Evolutionary conservation across 148 eudicot species (phyloP).

Genomic region (Cornus florida): DNA sequence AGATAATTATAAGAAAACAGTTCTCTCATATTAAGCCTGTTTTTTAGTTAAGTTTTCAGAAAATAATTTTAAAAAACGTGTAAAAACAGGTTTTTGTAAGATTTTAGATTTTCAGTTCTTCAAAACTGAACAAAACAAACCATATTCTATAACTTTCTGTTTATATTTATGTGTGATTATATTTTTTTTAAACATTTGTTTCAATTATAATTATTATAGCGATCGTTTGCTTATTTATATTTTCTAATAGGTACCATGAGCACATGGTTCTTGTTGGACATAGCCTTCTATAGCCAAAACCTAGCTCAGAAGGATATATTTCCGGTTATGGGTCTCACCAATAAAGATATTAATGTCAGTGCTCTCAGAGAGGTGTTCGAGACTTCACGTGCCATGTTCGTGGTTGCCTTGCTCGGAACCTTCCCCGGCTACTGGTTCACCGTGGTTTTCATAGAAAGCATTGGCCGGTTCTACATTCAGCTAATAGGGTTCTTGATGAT

Average conservation of each 20-base stretch:
- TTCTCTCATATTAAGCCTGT: too few species aligned
- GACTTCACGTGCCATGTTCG: constrained; percentile 28
- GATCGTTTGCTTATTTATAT: too few species aligned
- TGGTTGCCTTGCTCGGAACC: constrained; percentile 34
- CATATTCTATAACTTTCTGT: too few species aligned
- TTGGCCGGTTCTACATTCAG: constrained; percentile 36
- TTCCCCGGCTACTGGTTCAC: constrained; percentile 41
- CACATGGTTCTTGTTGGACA: constrained; percentile 41
- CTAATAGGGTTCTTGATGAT: constrained; percentile 34
- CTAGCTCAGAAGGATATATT: constrained; percentile 35
- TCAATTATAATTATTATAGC: too few species aligned
- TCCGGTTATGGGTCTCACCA: constrained; percentile 20
- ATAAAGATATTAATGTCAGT: constrained; percentile 5
- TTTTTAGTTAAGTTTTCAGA: too few species aligned
- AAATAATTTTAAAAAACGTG: too few species aligned
- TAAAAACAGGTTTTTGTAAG: too few species aligned
- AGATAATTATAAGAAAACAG: too few species aligned
- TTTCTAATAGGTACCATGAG: constrained; percentile 17
- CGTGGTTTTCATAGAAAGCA: constrained; percentile 31
- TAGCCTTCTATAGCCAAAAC: constrained; percentile 36
- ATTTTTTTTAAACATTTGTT: too few species aligned
- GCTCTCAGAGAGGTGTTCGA: constrained; percentile 30
- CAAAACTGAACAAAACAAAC: too few species aligned
- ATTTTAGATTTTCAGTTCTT: too few species aligned
- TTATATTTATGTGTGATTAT: too few species aligned